A percentile compares a stretch with the other conserved stretches of the same genome.
Conservation (phyloP, 805 yeast species). For the Barnettozyma vustinii region DNA sequence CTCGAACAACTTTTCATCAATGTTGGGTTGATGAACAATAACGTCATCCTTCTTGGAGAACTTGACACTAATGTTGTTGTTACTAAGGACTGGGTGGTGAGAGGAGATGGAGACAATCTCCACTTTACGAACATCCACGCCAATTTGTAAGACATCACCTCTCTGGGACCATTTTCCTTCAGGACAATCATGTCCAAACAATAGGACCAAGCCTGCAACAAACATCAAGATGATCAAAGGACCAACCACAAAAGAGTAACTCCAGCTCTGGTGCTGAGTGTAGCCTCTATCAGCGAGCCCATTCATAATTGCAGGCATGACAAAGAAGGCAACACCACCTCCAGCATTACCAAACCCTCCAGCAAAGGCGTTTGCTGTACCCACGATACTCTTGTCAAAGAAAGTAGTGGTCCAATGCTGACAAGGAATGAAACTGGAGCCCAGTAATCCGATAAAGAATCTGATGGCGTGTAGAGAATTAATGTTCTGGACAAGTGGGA, state of each 20-base stretch:
- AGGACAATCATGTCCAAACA: constrained; percentile 32
- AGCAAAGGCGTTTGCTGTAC: constrained; percentile 28
- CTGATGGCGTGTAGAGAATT: constrained; percentile 27
- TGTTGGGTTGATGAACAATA: neutral
- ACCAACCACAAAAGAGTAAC: constrained; percentile 26
- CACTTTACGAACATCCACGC: constrained; percentile 23
- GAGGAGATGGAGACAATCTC: constrained; percentile 20
- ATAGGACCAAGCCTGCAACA: constrained; percentile 22
- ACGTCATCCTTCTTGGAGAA: constrained; percentile 5
- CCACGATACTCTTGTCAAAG: constrained; percentile 27
- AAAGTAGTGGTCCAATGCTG: constrained; percentile 27
- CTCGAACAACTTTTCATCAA: constrained; percentile 6
- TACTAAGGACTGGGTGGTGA: constrained; percentile 10
- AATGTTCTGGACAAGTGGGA: constrained; percentile 22
- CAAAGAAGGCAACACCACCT: constrained; percentile 30
- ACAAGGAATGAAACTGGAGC: constrained; percentile 29
- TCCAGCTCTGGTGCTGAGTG: constrained; percentile 25
- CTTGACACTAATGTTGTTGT: neutral
- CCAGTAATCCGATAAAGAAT: constrained; percentile 37
- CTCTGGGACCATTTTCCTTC: constrained; percentile 31
- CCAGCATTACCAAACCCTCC: constrained; percentile 31
- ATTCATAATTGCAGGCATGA: constrained; percentile 27
- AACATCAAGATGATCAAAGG: constrained; percentile 27
- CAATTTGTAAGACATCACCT: constrained; percentile 22
- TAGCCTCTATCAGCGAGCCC: constrained; percentile 19